A percentile compares a stretch with the other conserved stretches of the same genome.
phyloP scores from a whole-genome alignment of 1,284 basidiomycete species.

The Leccinum ponderosum region DNA sequence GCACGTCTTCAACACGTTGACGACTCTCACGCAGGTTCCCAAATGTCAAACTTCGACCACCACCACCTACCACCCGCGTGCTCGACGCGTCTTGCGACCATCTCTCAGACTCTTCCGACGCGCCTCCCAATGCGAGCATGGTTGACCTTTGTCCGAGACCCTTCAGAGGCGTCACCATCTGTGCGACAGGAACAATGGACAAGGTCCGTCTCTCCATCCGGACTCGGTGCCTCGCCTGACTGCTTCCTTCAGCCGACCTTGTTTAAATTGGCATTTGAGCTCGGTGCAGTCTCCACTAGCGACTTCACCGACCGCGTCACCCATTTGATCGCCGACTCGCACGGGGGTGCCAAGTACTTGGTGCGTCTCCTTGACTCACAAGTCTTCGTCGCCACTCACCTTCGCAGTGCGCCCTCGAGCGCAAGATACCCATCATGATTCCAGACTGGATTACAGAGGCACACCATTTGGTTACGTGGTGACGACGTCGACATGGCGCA shows the following conservation, averaged over 20 bases:
- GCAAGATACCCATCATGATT: conserved; percentile 70
- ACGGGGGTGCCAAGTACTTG: conserved; percentile 78
- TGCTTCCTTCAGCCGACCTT: conserved; percentile 51
- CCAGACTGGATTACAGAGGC: conserved; percentile 72
- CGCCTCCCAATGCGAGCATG: conserved; percentile 37
- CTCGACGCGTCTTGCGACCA: conserved; percentile 17
- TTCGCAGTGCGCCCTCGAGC: conserved; percentile 68
- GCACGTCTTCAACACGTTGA: not conserved
- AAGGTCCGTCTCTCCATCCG: conserved; percentile 45
- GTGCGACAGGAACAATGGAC: conserved; percentile 72
- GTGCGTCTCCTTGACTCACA: conserved; percentile 36
- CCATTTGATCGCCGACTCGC: conserved; percentile 69
- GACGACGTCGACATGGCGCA: conserved; percentile 67
- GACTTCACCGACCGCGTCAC: conserved; percentile 81
- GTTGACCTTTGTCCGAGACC: conserved; percentile 63
- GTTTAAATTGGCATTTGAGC: conserved; percentile 71
- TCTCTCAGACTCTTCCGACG: conserved; percentile 27
- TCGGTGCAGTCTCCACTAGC: conserved; percentile 65
- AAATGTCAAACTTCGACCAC: conserved; percentile 73
- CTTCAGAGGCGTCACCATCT: conserved; percentile 62
- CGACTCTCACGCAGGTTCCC: conserved; percentile 52
- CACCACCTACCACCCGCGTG: conserved; percentile 20
- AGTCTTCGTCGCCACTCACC: conserved; percentile 6
- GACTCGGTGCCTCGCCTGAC: not conserved
- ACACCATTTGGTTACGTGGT: conserved; percentile 69